Evolutionary conservation across 2,329 filamentous ascomycete genomes (phyloP).

Genomic region (Lomentospora prolificans): DNA sequence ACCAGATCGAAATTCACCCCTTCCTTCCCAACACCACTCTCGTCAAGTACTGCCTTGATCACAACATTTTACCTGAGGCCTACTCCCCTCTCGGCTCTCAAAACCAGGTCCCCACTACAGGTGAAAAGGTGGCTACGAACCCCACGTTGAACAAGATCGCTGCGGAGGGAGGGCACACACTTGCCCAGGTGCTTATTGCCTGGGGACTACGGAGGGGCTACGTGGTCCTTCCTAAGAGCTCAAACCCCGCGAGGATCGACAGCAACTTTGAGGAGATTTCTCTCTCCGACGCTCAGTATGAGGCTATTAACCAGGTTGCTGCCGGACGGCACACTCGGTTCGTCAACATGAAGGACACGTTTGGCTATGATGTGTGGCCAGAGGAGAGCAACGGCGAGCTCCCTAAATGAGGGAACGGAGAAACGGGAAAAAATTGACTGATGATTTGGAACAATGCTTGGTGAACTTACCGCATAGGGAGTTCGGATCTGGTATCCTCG

Average conservation of each 20-base stretch:
- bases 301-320: conserved; percentile 33
- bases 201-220: conserved; percentile 60
- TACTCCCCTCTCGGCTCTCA: conserved; percentile 39
- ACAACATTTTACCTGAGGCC: conserved; percentile 25
- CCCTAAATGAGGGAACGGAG: not conserved
- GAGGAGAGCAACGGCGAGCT: conserved; percentile 32
- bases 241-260: conserved; percentile 54
- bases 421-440: too few species aligned
- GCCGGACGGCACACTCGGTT: conserved; percentile 59
- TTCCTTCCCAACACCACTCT: conserved; percentile 38
- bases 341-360: conserved; percentile 75
- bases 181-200: conserved; percentile 39
- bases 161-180: conserved; percentile 38
- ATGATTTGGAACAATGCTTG: too few species aligned
- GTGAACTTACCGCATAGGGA: too few species aligned
- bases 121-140: conserved; percentile 30
- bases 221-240: conserved; percentile 60
- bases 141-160: conserved; percentile 40
- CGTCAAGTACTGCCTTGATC: conserved; percentile 30
- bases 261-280: conserved; percentile 46
- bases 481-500: not conserved
- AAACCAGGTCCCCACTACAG: conserved; percentile 34
- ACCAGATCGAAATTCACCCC: conserved; percentile 41
- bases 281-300: conserved; percentile 24
- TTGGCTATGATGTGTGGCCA: conserved; percentile 63